Evolutionary conservation across 2,329 filamentous ascomycete genomes (phyloP), one percentile per base, ranked within the genome.

Genomic region (Fusarium staphyleae): DNA sequence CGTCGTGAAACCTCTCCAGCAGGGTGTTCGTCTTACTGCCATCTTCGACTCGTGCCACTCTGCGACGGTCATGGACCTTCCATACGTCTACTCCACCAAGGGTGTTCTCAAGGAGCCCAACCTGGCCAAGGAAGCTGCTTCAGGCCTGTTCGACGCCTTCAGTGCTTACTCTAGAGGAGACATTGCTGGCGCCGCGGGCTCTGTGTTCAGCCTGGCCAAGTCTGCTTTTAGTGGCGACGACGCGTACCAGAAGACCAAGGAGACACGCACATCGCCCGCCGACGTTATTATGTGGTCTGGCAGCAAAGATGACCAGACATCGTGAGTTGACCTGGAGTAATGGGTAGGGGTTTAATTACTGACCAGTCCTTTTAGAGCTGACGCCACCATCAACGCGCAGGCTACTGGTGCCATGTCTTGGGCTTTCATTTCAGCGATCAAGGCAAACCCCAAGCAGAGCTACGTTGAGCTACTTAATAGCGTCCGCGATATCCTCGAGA

Each of bases 231-330:
- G 78, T 55, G 93, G 93, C 63, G 87, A 95, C 63, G 85, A 88
- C 29, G 87, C 88, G 14, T 88, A 92, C 74, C 83, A 96, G 75
- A 87, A 86, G 72, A 90, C 93, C 58, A 81, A 91, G 71, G 84
- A 89, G 63, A 98, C 93, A 34, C 96, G 96, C 78, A 98, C 95
- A 13, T 95, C 89, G 48, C 88, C 93, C 1, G 95, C 95, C 33
- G 95, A 99, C 74, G 95, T 99, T 26, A 86, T 99, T 71, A 96
- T 97, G 90, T 96, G 93, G 89, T 96, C 91, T 56, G 95, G 95
- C 51, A 96, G 91, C 78, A 97, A 96, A 76, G 95, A 99, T 71
- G 86, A 88, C 57, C 95, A 98, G 76, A 99, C 95, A 64, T 93
- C 89, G 87, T 78, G 56, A 67, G 75, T 72, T 4, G 1, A 5